Evolutionary conservation across 164 flowering plant species (phyloP).

Genomic region (Cinnamomum micranthum): DNA sequence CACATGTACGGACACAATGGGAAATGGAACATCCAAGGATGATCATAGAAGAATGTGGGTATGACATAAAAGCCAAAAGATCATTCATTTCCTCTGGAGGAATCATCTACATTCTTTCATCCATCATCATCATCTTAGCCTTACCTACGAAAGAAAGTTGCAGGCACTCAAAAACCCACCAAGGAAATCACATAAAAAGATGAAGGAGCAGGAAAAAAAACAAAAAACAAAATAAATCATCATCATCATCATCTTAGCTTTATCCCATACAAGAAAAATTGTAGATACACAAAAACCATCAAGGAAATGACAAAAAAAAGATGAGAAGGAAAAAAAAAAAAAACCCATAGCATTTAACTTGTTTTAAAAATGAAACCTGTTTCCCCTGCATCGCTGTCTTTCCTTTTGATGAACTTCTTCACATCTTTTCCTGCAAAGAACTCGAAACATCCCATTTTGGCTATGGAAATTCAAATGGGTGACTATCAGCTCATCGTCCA

Average conservation of each 20-base stretch:
- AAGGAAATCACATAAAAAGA: background rate
- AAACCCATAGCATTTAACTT: background rate
- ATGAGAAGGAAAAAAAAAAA: background rate
- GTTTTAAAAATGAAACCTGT: constrained; percentile 35
- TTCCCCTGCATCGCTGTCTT: constrained; percentile 81
- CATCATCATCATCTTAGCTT: background rate
- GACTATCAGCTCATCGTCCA: background rate
- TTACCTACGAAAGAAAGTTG: background rate
- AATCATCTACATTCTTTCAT: no score
- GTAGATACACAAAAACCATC: background rate
- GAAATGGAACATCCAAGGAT: no score
- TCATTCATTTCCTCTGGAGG: no score
- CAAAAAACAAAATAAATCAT: background rate
- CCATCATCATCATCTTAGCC: background rate
- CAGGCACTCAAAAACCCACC: background rate
- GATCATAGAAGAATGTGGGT: no score
- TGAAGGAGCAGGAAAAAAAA: background rate
- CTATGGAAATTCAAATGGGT: background rate
- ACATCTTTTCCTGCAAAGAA: background rate
- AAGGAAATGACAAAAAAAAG: background rate
- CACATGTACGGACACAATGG: no score
- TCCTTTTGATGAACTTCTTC: constrained; percentile 47
- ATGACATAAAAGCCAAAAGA: no score
- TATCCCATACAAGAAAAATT: background rate
- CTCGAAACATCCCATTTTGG: background rate